These are phyloP conservation scores for Aspergillus glaucus DNA, from an alignment of 2,329 filamentous ascomycete species.

Conservation along the genomic window DNA sequence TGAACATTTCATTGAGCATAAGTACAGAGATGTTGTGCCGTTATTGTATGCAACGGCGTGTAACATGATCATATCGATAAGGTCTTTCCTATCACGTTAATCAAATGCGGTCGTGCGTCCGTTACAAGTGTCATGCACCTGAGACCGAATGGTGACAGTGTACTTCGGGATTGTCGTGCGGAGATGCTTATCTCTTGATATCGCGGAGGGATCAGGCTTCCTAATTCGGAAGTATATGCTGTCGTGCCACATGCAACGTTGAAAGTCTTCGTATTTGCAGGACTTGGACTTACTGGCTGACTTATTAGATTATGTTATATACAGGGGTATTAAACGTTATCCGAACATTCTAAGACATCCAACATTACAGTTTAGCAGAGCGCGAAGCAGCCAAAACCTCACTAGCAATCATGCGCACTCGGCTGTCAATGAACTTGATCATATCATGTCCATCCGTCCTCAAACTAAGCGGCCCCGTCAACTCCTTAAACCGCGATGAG, in stretches of 20 bases:
- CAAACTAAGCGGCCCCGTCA: background rate
- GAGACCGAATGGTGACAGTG: no score
- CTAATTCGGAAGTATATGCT: background rate
- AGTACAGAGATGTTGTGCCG: background rate
- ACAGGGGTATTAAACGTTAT: no score
- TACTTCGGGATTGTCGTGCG: background rate
- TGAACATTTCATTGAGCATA: background rate
- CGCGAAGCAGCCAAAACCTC: background rate
- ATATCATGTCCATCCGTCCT: background rate
- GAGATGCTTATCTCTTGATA: background rate
- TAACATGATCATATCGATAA: background rate
- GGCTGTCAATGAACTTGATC: background rate
- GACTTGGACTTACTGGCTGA: no score
- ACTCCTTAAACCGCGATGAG: background rate
- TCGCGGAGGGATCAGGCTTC: background rate
- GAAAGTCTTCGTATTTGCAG: no score
- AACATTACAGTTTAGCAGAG: background rate
- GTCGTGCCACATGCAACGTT: no score
- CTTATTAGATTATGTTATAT: background rate
- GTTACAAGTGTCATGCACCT: background rate
- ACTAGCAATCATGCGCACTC: background rate
- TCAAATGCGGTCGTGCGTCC: conserved; percentile 18
- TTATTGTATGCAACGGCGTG: background rate
- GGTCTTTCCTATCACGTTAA: conserved; percentile 21
- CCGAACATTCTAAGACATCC: background rate